Conservation (phyloP, 1,284 basidiomycete genomes). For the Pholiota adiposa region DNA sequence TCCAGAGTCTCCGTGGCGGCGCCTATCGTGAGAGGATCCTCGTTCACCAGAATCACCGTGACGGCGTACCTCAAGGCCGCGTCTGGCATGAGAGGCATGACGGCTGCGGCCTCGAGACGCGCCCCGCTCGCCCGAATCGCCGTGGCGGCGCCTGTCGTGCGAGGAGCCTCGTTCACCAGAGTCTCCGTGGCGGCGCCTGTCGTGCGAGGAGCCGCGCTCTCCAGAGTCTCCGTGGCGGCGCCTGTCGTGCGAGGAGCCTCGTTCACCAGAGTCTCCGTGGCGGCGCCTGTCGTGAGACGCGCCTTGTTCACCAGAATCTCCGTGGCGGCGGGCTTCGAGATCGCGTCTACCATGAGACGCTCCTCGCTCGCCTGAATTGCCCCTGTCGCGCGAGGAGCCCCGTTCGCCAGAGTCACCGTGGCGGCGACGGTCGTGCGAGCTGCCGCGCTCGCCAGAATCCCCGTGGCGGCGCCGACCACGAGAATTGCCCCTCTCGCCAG, state of each 20-base stretch:
- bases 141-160: conserved; percentile 10
- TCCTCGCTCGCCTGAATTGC: conserved; percentile 7
- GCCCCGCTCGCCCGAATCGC: conserved; percentile 2
- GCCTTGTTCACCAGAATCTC: conserved; percentile 6
- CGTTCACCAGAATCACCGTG: conserved; percentile 13
- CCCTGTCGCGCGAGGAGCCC: conserved; percentile 2
- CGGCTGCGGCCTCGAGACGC: conserved; percentile 6
- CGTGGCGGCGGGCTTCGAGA: conserved; percentile 12
- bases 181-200: conserved; percentile 9
- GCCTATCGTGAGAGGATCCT: not conserved
- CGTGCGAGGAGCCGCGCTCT: not conserved
- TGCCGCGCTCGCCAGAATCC: not conserved
- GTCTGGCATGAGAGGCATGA: conserved; percentile 4
- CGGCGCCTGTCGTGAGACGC: conserved; percentile 11
- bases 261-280: conserved; percentile 11
- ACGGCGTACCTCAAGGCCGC: too few species aligned
- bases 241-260: conserved; percentile 1
- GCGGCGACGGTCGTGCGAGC: conserved; percentile 2
- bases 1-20: not conserved
- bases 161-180: not conserved
- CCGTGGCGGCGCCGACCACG: not conserved
- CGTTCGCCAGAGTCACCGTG: conserved; percentile 7
- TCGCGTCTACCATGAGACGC: conserved; percentile 2
- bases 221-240: conserved; percentile 15
- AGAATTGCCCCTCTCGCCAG: not conserved